phyloP scores from a whole-genome alignment of 768 basidiomycete genomes.

The Clitopilus passeckerianus region DNA sequence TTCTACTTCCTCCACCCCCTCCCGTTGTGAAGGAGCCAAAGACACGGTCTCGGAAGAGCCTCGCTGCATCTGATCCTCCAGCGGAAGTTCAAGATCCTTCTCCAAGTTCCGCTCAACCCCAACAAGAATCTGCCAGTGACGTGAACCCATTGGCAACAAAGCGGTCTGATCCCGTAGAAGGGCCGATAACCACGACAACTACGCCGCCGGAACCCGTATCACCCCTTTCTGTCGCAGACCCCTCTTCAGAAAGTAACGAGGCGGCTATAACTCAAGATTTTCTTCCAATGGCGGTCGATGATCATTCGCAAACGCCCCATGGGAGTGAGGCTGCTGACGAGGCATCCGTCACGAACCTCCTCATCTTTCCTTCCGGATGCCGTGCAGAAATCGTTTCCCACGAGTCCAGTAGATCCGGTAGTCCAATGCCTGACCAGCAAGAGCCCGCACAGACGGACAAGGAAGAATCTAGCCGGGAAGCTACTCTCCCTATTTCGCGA shows the following conservation, averaged over 20 bases:
- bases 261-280: no score
- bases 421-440: background rate
- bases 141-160: background rate
- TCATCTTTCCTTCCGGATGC: background rate
- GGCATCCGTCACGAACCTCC: background rate
- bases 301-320: background rate
- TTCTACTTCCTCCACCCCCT: constrained; percentile 28
- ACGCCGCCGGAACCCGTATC: no score
- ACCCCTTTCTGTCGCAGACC: no score
- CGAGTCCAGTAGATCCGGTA: background rate
- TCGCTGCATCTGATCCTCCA: background rate
- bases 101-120: background rate
- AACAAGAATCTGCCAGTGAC: background rate
- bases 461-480: background rate
- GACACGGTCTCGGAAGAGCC: constrained; percentile 6
- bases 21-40: constrained; percentile 2
- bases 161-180: background rate
- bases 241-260: no score
- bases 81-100: background rate
- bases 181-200: no score
- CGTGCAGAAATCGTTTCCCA: background rate
- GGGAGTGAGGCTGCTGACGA: background rate
- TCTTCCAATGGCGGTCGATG: background rate
- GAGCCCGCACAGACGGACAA: background rate
- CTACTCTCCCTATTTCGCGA: constrained; percentile 3